These are phyloP conservation scores for Przewalskia tangutica DNA, from an alignment of 257 asterid genomes.

Conservation along the genomic window DNA sequence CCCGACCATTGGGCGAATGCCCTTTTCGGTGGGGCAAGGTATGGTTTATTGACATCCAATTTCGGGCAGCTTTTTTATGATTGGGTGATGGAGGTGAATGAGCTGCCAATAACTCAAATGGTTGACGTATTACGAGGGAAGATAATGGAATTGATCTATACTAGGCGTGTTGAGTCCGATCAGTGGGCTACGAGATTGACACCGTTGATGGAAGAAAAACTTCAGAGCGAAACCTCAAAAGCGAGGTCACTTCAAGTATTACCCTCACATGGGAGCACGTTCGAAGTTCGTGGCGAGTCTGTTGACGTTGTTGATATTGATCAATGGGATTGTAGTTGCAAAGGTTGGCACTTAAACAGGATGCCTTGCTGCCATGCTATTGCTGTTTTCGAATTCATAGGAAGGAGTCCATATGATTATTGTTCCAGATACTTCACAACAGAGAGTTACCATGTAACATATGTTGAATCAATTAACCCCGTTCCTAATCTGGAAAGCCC, in stretches of 20 bases:
- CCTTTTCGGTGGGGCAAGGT: conserved; percentile 70
- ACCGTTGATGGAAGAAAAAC: conserved; percentile 77
- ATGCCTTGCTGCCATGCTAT: conserved; percentile 92
- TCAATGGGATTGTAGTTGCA: conserved; percentile 87
- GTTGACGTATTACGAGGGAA: conserved; percentile 87
- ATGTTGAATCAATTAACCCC: conserved; percentile 82
- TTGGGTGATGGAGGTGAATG: conserved; percentile 96
- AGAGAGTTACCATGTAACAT: conserved; percentile 56
- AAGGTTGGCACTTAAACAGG: conserved; percentile 82
- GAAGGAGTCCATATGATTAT: conserved; percentile 56
- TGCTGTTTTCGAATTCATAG: conserved; percentile 59
- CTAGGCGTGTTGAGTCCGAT: conserved; percentile 66
- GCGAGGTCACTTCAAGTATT: conserved; percentile 45
- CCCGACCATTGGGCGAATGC: conserved; percentile 95
- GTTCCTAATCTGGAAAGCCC: conserved; percentile 83
- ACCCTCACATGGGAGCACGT: conserved; percentile 44
- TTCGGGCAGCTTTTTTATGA: conserved; percentile 78
- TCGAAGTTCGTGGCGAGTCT: conserved; percentile 66
- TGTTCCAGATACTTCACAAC: conserved; percentile 70
- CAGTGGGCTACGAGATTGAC: conserved; percentile 72
- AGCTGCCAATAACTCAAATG: conserved; percentile 95
- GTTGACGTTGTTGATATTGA: conserved; percentile 63
- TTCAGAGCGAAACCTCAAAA: conserved; percentile 58
- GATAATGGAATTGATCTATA: conserved; percentile 84
- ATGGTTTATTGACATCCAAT: conserved; percentile 77